Conservation (phyloP, 345 rosid species). For the Sapria himalayana region DNA sequence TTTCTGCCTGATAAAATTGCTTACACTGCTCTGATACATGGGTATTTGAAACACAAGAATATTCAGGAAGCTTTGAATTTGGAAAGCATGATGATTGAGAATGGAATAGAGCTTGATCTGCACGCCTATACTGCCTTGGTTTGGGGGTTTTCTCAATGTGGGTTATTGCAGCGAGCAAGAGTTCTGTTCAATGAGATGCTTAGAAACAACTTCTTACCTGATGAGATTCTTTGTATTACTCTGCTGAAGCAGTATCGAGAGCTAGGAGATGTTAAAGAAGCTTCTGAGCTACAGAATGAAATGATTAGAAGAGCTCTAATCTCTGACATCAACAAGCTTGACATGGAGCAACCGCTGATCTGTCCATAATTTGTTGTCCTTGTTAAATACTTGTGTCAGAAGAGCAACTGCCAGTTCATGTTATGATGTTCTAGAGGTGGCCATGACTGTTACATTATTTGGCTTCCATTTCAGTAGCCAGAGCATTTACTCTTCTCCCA, state of each 20-base stretch:
- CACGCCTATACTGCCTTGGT: conserved; percentile 45
- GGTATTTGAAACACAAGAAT: conserved; percentile 35
- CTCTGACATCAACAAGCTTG: conserved; percentile 10
- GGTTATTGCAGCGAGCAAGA: conserved; percentile 32
- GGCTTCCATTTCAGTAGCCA: too few relatives aligned
- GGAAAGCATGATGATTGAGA: conserved; percentile 28
- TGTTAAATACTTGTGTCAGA: background rate
- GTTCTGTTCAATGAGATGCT: conserved; percentile 43
- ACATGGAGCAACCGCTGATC: conserved; percentile 1
- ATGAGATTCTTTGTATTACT: conserved; percentile 33
- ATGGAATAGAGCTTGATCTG: conserved; percentile 44
- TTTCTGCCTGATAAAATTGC: conserved; percentile 31
- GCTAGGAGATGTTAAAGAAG: conserved; percentile 28
- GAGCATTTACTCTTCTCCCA: too few relatives aligned
- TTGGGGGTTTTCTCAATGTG: conserved; percentile 37
- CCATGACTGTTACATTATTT: too few relatives aligned
- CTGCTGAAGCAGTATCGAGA: conserved; percentile 39
- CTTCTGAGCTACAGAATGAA: conserved; percentile 26
- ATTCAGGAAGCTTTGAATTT: conserved; percentile 29
- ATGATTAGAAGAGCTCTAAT: conserved; percentile 23
- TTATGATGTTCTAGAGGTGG: too few relatives aligned
- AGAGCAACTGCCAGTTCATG: too few relatives aligned
- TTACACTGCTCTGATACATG: conserved; percentile 45
- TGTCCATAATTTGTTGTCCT: background rate
- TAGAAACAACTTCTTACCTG: conserved; percentile 27